Evolutionary conservation across 1,284 basidiomycete species (phyloP).

Genomic region (Rhodotorula sp.): DNA sequence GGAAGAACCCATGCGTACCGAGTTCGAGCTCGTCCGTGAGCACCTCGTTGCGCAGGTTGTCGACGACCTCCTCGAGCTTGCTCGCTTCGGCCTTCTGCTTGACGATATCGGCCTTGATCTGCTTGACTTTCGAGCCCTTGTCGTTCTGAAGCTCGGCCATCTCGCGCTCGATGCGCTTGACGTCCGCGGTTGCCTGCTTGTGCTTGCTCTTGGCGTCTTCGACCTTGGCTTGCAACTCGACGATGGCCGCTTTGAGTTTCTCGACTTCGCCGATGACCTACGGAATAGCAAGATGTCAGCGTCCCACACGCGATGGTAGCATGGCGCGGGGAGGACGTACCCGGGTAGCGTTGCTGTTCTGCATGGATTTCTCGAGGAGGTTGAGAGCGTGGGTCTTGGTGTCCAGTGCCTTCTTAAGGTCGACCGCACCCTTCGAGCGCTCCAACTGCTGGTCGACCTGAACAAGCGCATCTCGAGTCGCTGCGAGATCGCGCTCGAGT

Average conservation of each 20-base stretch:
- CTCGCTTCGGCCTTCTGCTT: conserved; percentile 77
- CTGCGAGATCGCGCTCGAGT: conserved; percentile 61
- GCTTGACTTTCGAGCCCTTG: conserved; percentile 93
- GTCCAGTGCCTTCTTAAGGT: conserved; percentile 79
- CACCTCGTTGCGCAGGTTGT: conserved; percentile 81
- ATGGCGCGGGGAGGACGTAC: conserved; percentile 54
- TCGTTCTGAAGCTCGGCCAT: conserved; percentile 99
- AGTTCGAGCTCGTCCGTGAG: conserved; percentile 84
- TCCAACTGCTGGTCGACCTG: conserved; percentile 63
- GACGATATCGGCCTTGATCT: conserved; percentile 80
- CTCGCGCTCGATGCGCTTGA: conserved; percentile 85
- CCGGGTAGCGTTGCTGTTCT: conserved; percentile 81
- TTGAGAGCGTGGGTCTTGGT: conserved; percentile 83
- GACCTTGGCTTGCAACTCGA: conserved; percentile 65
- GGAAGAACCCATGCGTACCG: conserved; percentile 54
- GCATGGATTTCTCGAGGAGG: conserved; percentile 79
- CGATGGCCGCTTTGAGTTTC: conserved; percentile 65
- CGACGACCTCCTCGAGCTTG: conserved; percentile 76
- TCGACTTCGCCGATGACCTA: conserved; percentile 82
- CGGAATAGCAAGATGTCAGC: background rate
- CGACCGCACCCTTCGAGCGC: conserved; percentile 59
- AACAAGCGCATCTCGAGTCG: conserved; percentile 55
- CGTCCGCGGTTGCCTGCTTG: conserved; percentile 70
- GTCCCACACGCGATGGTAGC: conserved; percentile 3
- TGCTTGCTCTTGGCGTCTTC: conserved; percentile 71